These are phyloP conservation scores for Solanum sejunctum DNA, from an alignment of 257 asterid species.

Conservation along the genomic window DNA sequence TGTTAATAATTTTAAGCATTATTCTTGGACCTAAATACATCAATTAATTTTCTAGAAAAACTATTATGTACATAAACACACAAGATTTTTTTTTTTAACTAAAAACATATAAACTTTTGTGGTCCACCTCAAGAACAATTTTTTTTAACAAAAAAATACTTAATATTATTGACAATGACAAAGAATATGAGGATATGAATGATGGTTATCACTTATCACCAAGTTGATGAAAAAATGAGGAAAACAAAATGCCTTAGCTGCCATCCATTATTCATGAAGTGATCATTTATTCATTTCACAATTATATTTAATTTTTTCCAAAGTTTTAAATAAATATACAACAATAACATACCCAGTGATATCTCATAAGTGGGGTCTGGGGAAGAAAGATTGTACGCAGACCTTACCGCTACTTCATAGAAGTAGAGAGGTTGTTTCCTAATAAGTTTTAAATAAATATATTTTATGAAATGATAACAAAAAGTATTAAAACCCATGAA, in stretches of 20 bases:
- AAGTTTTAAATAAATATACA: too few species aligned
- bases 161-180: neutral
- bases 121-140: neutral
- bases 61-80: too few species aligned
- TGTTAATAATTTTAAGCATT: too few species aligned
- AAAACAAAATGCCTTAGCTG: neutral
- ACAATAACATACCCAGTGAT: too few species aligned
- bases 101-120: neutral
- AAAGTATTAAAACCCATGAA: neutral
- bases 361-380: too few species aligned
- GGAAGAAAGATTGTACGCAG: too few species aligned
- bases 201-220: neutral
- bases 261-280: neutral
- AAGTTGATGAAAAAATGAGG: neutral
- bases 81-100: too few species aligned
- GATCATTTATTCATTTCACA: neutral
- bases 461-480: neutral
- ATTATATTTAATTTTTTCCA: neutral
- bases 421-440: too few species aligned
- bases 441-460: neutral
- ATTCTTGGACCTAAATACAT: too few species aligned
- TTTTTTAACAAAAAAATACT: neutral
- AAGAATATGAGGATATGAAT: neutral
- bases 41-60: too few species aligned
- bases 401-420: too few species aligned